phyloP scores from a whole-genome alignment of 2,329 filamentous ascomycete genomes.

The Cadophora sp. region DNA sequence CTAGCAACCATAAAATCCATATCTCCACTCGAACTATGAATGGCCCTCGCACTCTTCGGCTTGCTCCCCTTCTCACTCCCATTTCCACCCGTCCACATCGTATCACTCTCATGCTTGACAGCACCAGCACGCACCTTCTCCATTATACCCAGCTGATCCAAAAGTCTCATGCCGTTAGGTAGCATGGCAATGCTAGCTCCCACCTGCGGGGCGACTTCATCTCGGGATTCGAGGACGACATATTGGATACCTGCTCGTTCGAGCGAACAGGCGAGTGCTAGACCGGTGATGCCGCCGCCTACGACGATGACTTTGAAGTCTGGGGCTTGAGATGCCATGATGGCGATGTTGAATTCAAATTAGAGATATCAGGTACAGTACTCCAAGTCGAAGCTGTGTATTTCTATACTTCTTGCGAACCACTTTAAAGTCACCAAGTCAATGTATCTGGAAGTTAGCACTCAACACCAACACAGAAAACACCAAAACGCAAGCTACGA shows the following conservation, averaged over 20 bases:
- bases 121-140: slow-evolving; percentile 4
- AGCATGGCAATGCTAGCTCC: slow-evolving; percentile 57
- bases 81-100: background rate
- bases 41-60: background rate
- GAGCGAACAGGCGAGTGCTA: slow-evolving; percentile 54
- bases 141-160: slow-evolving; percentile 51
- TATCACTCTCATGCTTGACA: slow-evolving; percentile 4
- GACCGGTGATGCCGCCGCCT: slow-evolving; percentile 56
- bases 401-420: no score
- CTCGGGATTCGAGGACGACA: slow-evolving; percentile 54
- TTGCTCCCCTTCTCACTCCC: background rate
- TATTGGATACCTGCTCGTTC: slow-evolving; percentile 55
- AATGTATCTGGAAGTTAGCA: no score
- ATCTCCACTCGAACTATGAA: background rate
- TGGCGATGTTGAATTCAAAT: background rate
- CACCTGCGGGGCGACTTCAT: slow-evolving; percentile 51
- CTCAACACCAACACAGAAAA: no score
- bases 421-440: no score
- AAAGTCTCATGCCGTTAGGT: slow-evolving; percentile 52
- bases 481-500: no score
- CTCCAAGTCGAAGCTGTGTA: no score
- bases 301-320: slow-evolving; percentile 51
- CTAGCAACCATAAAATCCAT: background rate
- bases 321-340: background rate
- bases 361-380: no score